Percentiles rank a stretch among this genome's conserved stretches.
Evolutionary conservation across 2,329 filamentous ascomycete genomes (phyloP).

Genomic region (Exophiala alcalophila): DNA sequence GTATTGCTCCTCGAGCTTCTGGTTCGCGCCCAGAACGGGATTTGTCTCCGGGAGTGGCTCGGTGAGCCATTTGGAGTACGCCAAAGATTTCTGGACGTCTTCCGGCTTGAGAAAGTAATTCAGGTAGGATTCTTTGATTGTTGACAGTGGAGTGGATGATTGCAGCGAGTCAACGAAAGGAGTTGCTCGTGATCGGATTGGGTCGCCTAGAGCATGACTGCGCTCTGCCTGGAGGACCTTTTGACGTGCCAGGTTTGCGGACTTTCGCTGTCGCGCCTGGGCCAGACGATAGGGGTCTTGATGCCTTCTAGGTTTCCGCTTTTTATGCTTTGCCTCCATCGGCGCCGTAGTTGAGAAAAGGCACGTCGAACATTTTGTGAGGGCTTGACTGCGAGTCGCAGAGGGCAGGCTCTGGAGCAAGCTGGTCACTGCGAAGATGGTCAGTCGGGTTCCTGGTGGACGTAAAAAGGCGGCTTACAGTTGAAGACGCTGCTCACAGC

Average conservation of each 20-base stretch:
- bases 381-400: slow-evolving; percentile 20
- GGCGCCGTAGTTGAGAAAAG: slow-evolving; percentile 48
- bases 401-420: slow-evolving; percentile 29
- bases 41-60: slow-evolving; percentile 26
- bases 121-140: slow-evolving; percentile 46
- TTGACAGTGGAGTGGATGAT: slow-evolving; percentile 30
- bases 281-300: slow-evolving; percentile 75
- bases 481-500: slow-evolving; percentile 25
- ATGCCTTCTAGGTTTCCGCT: slow-evolving; percentile 25
- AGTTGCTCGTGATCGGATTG: slow-evolving; percentile 73
- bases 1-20: slow-evolving; percentile 36
- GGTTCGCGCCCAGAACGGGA: slow-evolving; percentile 38
- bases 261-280: slow-evolving; percentile 78
- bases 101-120: slow-evolving; percentile 72
- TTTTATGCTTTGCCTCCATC: slow-evolving; percentile 42
- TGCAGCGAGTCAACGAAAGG: slow-evolving; percentile 77
- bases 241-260: slow-evolving; percentile 74
- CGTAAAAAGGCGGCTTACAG: slow-evolving; percentile 8
- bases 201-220: slow-evolving; percentile 66
- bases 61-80: slow-evolving; percentile 66
- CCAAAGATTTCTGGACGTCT: slow-evolving; percentile 65
- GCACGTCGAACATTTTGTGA: slow-evolving; percentile 30
- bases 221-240: slow-evolving; percentile 65
- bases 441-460: slow-evolving; percentile 6
- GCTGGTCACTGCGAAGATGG: slow-evolving; percentile 21